A percentile compares a stretch with the other conserved stretches of the same genome.
Conservation (phyloP, 2,329 filamentous ascomycete species). For the Waltergamsia citrina region DNA sequence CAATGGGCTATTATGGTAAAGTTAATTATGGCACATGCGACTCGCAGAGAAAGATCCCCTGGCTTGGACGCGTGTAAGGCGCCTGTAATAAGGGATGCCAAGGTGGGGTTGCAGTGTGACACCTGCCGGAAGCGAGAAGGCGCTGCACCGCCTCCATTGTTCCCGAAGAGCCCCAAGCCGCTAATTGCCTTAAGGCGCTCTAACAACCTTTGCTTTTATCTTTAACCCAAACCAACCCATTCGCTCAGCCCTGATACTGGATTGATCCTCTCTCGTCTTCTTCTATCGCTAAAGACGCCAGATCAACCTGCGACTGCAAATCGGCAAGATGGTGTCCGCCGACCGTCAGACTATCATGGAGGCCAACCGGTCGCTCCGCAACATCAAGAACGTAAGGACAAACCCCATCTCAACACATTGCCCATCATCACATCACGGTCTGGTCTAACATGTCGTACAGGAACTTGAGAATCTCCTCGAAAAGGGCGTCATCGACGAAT, state of each 20-base stretch:
- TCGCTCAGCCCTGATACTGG: neutral
- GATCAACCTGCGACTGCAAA: neutral
- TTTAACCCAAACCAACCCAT: too few species aligned
- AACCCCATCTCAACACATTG: neutral
- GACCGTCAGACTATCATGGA: constrained; percentile 52
- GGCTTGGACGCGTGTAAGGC: neutral
- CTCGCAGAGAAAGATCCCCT: neutral
- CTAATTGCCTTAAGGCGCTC: too few species aligned
- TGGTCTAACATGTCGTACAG: constrained; percentile 30
- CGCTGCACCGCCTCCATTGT: too few species aligned
- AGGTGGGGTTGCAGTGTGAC: too few species aligned
- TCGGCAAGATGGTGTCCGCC: constrained; percentile 30
- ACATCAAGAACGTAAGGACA: constrained; percentile 68
- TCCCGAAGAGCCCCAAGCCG: too few species aligned
- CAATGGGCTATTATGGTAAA: too few species aligned
- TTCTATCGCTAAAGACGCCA: neutral
- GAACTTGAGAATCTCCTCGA: constrained; percentile 88
- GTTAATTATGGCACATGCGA: neutral
- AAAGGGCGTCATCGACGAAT: constrained; percentile 65
- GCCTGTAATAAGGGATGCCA: too few species aligned
- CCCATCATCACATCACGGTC: neutral
- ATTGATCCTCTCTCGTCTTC: neutral
- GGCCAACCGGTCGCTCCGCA: constrained; percentile 78
- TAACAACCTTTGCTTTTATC: too few species aligned
- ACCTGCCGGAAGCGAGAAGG: too few species aligned